Evolutionary conservation across 352 stramenopile species (phyloP).

Genomic region (Globisporangium alternatum): DNA sequence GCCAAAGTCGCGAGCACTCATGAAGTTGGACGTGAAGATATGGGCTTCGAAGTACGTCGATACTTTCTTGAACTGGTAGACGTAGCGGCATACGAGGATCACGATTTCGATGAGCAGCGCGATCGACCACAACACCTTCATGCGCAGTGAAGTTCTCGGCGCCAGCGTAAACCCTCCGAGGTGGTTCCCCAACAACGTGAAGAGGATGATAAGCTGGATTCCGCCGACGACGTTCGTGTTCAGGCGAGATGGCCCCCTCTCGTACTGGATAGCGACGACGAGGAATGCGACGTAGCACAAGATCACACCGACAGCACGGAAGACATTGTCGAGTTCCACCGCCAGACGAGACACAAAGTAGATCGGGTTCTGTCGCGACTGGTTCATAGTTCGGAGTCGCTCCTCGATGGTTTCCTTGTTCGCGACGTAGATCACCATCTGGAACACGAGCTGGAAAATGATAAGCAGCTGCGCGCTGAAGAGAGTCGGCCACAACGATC

Average conservation of each 20-base stretch:
- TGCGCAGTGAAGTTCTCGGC: conserved; percentile 60
- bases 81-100: conserved; percentile 68
- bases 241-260: conserved; percentile 40
- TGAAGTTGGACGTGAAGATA: conserved; percentile 71
- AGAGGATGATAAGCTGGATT: conserved; percentile 59
- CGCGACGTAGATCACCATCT: conserved; percentile 81
- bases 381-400: conserved; percentile 51
- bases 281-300: conserved; percentile 76
- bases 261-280: conserved; percentile 62
- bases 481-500: conserved; percentile 70
- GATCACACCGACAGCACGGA: conserved; percentile 55
- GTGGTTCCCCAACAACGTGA: conserved; percentile 68
- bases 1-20: conserved; percentile 69
- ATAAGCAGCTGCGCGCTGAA: conserved; percentile 83
- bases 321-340: conserved; percentile 77
- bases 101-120: conserved; percentile 64
- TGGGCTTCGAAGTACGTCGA: conserved; percentile 56
- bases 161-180: conserved; percentile 60
- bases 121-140: conserved; percentile 78
- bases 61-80: conserved; percentile 80
- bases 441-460: conserved; percentile 82
- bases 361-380: conserved; percentile 66
- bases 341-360: conserved; percentile 72
- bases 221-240: conserved; percentile 69
- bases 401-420: conserved; percentile 72